Percentiles rank a stretch among this genome's conserved stretches.
These are phyloP conservation scores for Acacia concinna DNA, from an alignment of 331 rosid species.

Conservation along the genomic window DNA sequence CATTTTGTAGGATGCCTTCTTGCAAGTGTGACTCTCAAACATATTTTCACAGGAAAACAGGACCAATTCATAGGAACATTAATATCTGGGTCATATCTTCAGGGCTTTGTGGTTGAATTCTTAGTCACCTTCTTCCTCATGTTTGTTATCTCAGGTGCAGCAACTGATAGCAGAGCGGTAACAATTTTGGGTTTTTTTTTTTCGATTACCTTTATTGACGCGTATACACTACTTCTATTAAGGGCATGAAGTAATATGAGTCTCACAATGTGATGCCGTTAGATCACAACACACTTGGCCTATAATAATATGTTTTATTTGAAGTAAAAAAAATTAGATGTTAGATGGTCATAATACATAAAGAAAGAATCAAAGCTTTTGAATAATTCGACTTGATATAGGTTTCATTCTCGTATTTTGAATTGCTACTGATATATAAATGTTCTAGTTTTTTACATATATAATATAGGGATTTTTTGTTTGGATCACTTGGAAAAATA, in stretches of 20 bases:
- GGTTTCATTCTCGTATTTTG: not conserved
- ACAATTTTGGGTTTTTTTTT: not conserved
- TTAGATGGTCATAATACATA: no score
- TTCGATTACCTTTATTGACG: not conserved
- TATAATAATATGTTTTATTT: no score
- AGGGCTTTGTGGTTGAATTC: conserved; percentile 73
- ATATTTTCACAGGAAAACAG: conserved; percentile 48
- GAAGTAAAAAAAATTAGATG: no score
- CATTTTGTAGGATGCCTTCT: conserved; percentile 73
- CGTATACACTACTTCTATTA: no score
- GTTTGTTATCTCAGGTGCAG: conserved; percentile 83
- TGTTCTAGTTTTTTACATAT: not conserved
- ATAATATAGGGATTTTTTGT: not conserved
- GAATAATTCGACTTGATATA: not conserved
- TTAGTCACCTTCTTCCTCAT: conserved; percentile 80
- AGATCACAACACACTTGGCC: no score
- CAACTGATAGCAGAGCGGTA: conserved; percentile 92
- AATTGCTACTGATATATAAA: not conserved
- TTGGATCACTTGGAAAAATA: not conserved
- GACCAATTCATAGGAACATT: conserved; percentile 61
- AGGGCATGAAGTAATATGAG: no score
- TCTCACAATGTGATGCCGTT: no score
- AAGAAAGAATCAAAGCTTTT: not conserved
- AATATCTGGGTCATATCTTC: conserved; percentile 51
- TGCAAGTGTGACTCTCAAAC: conserved; percentile 68